Evolutionary conservation across 2,329 filamentous ascomycete species (phyloP), one percentile per base, ranked within the genome.

Genomic region (Sporothrix dimorphospora): DNA sequence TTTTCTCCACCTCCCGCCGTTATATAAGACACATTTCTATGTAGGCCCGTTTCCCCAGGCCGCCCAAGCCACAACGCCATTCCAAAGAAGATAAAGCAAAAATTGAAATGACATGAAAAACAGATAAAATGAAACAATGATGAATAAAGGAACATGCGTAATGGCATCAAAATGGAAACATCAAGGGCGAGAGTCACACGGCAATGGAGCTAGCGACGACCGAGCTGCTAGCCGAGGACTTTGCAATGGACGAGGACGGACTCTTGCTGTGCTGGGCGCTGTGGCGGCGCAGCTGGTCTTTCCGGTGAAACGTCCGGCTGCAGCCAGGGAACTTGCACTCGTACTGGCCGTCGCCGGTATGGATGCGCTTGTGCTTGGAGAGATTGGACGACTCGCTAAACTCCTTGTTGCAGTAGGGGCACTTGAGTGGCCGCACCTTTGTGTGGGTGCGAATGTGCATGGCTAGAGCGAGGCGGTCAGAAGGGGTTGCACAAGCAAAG

Each of bases 401-500:
- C 11, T 80, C 80, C 76, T 88, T 89, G 61, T 83, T 83, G 75
- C 89, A 91, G 38, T 86, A 81, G 1, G 87, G 84, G 74, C 89
- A 91, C 59, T 82, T 79, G 0, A 91, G 80, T 0, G 89, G 89
- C 77, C 91, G 91, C 63, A 88, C 85, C 55, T 89, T 88, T 0
- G 90, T 91, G 76, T 92, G 90, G 1, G 86, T 89, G 51, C 89
- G 85, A 76, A 86, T 85, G 76, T 92, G 90, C 83, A 91, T 91
- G n/a, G 89, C 88, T 90, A 70, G 7, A 40, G 34, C 14, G 42
- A 49, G 42, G 14, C 27, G 27, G 72, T 69, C 49, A 42, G 66
- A 21, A 19, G 14, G 8, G 11, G 45, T 45, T 21, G 7, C 9
- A 51, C 34, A 53, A 65, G 49, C 4, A 57, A 45, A n/a, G 4